Evolutionary conservation across 306 rosid genomes (phyloP), one percentile per base, ranked within the genome.

Genomic region (Rosa multiflora): DNA sequence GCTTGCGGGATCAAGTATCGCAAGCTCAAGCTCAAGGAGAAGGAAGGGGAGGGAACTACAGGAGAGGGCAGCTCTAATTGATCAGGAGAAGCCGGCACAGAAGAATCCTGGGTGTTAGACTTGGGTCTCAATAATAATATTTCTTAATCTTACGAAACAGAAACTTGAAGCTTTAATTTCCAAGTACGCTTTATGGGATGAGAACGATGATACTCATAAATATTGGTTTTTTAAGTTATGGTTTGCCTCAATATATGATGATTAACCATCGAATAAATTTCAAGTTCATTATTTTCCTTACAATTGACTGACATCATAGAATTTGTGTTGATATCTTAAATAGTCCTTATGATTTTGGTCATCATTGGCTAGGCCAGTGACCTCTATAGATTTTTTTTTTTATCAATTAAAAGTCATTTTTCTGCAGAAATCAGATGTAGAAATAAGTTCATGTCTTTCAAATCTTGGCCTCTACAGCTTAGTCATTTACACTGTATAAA

Each of bases 1-100:
- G 82, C 82, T 18, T 83, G 86, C 48, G 86, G 82, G 39, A 78
- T 83, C 72, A 78, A 51, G 61, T 73, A 67, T 42, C 75, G 82
- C 10, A 78, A 74, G 80, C 61, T 39, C 13, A 67, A 17, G 71
- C 71, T 67, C 6, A 67, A 67, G 29, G 68, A 78, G 72, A 49
- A 69, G 76, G 23, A 73, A 37, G 42, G 79, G 15, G 73, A 76
- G 46, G 17, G 71, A 23, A 14, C 26, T 67, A 8, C 47, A 1
- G 71, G 9, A 17, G 69, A 6, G 63, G 63, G 63, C 18, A 37
- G 69, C 20, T 12, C 58, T 63, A 6, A 13, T 29, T 37, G 17
- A 63, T 63, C 8, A 14, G 39, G 26, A 63, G n/a, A 63, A 5
- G 42, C 2, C 12, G 35, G 37, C 37, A 59, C 32, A 59, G 66